Percentiles rank a stretch among this genome's conserved stretches.
These are phyloP conservation scores for Hirsutella rhossiliensis DNA, from an alignment of 2,329 filamentous ascomycete genomes.

Conservation along the genomic window DNA sequence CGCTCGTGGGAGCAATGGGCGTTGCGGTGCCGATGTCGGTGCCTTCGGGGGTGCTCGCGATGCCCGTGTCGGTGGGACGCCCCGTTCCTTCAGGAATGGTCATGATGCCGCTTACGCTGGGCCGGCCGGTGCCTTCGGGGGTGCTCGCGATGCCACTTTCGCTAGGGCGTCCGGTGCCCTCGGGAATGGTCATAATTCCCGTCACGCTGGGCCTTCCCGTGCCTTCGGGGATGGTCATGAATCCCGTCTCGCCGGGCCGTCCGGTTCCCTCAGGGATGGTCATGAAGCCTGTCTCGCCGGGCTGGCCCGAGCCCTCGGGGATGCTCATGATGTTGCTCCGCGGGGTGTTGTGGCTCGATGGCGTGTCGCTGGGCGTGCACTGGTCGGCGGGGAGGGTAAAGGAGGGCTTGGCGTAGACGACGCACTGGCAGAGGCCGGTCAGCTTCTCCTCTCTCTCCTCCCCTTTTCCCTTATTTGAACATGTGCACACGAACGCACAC, in stretches of 20 bases:
- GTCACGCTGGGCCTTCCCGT: background rate
- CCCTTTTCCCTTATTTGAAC: no score
- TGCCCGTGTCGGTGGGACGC: background rate
- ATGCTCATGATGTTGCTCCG: background rate
- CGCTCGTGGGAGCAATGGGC: background rate
- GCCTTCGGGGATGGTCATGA: background rate
- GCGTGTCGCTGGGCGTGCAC: slow-evolving; percentile 19
- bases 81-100: background rate
- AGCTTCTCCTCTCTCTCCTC: no score
- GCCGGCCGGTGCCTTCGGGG: slow-evolving; percentile 29
- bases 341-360: background rate
- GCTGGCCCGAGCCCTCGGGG: background rate
- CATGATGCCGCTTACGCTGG: background rate
- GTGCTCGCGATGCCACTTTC: slow-evolving; percentile 5
- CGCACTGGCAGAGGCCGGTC: slow-evolving; percentile 17
- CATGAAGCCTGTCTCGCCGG: slow-evolving; percentile 2
- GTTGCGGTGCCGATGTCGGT: slow-evolving; percentile 55
- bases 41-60: slow-evolving; percentile 8
- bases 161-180: background rate
- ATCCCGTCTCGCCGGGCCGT: no score
- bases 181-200: background rate
- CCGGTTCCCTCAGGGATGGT: slow-evolving; percentile 29
- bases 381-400: slow-evolving; percentile 23
- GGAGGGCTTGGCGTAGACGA: slow-evolving; percentile 27
- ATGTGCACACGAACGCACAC: no score